Conservation (phyloP, 495 filamentous ascomycete genomes). For the Talaromyces borbonicus region DNA sequence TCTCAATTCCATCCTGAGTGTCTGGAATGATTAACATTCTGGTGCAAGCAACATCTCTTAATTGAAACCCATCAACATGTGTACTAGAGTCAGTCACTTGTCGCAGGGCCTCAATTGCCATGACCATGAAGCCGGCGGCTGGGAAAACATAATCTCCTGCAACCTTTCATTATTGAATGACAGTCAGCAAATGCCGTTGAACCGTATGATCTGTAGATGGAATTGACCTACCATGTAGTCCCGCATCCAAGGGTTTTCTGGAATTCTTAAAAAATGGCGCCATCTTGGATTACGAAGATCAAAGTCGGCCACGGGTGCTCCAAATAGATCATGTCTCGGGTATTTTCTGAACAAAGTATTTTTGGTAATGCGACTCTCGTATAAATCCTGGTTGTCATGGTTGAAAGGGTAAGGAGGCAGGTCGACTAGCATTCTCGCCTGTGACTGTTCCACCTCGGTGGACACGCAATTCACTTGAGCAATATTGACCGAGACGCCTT, state of each 20-base stretch:
- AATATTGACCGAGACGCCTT: constrained; percentile 11
- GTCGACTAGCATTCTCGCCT: constrained; percentile 14
- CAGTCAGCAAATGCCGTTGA: too few relatives aligned
- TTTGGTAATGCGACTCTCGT: constrained; percentile 26
- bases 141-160: constrained; percentile 29
- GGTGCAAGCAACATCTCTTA: constrained; percentile 31
- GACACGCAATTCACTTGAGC: constrained; percentile 13
- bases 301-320: constrained; percentile 21
- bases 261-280: constrained; percentile 29
- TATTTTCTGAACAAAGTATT: constrained; percentile 20
- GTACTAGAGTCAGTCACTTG: constrained; percentile 11
- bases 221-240: too few relatives aligned
- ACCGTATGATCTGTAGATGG: too few relatives aligned
- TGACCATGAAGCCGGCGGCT: constrained; percentile 29
- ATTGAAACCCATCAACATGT: constrained; percentile 9
- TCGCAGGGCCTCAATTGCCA: constrained; percentile 28
- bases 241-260: constrained; percentile 32
- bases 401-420: constrained; percentile 30
- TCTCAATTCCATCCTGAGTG: constrained; percentile 8
- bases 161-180: too few relatives aligned
- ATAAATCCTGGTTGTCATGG: constrained; percentile 20
- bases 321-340: constrained; percentile 25
- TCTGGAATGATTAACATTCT: constrained; percentile 24
- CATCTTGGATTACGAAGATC: constrained; percentile 23
- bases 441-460: neutral